Percentiles rank a stretch among this genome's conserved stretches.
These are phyloP conservation scores for Ceratobasidium sp. DNA, from an alignment of 1,284 basidiomycete species.

Conservation along the genomic window DNA sequence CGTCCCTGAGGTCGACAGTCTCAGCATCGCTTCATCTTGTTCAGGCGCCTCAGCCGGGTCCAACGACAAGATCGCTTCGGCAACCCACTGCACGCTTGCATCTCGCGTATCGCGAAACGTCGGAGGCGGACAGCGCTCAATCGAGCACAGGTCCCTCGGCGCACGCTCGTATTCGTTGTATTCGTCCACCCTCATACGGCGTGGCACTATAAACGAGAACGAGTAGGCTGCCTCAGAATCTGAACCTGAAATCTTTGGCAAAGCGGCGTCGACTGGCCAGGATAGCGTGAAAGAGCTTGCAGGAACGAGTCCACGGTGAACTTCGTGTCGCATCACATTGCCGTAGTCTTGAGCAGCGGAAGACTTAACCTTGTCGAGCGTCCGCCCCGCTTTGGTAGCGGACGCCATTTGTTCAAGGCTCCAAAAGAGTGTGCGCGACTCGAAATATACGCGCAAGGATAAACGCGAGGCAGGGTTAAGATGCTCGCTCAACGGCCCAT, in stretches of 20 bases:
- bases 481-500: background rate
- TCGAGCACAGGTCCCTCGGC: slow-evolving; percentile 23
- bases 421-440: slow-evolving; percentile 37
- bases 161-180: slow-evolving; percentile 2
- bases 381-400: background rate
- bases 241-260: background rate
- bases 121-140: slow-evolving; percentile 14
- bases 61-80: slow-evolving; percentile 19
- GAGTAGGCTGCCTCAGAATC: background rate
- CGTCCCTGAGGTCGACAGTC: background rate
- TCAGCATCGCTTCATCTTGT: slow-evolving; percentile 26
- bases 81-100: slow-evolving; percentile 38
- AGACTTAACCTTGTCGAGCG: slow-evolving; percentile 1
- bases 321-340: slow-evolving; percentile 35
- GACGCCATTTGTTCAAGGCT: slow-evolving; percentile 4
- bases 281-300: background rate
- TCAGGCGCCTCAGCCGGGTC: background rate
- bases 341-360: slow-evolving; percentile 1
- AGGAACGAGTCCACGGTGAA: slow-evolving; percentile 24
- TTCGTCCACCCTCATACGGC: slow-evolving; percentile 25
- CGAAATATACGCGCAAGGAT: slow-evolving; percentile 32
- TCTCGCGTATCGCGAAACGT: slow-evolving; percentile 7
- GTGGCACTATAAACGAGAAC: slow-evolving; percentile 38
- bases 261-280: background rate
- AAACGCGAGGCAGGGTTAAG: background rate